Conservation (phyloP, 2,329 filamentous ascomycete genomes). For the Phoma herbarum region DNA sequence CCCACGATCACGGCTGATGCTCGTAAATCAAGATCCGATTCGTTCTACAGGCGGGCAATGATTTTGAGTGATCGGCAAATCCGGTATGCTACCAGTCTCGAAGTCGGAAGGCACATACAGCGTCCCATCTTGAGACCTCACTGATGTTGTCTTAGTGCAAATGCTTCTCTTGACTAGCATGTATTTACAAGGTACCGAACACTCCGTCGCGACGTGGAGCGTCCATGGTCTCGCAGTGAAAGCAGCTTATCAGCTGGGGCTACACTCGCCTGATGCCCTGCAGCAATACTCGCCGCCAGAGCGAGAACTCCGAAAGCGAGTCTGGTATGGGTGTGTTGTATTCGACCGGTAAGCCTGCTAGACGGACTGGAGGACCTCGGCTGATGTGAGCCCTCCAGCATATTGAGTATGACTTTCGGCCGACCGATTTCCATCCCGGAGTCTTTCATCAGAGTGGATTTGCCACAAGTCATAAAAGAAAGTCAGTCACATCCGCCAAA, state of each 20-base stretch:
- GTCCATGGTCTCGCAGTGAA: neutral
- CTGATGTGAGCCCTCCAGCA: no score
- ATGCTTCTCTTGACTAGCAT: neutral
- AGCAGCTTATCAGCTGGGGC: neutral
- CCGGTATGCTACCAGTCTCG: neutral
- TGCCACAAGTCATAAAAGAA: no score
- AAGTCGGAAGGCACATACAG: neutral
- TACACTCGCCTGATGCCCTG: neutral
- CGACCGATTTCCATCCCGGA: no score
- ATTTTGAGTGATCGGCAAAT: neutral
- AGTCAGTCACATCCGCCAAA: no score
- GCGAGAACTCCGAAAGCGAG: no score
- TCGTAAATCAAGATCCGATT: neutral
- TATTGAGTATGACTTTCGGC: no score
- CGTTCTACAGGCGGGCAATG: neutral
- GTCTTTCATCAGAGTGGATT: no score
- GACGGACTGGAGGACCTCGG: no score
- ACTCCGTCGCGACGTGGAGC: neutral
- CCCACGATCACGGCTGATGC: neutral
- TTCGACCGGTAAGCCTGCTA: no score
- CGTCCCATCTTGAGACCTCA: neutral
- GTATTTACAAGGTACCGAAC: neutral
- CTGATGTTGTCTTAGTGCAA: neutral
- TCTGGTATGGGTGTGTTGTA: no score
- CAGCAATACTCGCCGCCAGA: neutral